These are phyloP conservation scores for Metschnikowia kofuensis DNA, from an alignment of 805 yeast genomes.

Conservation along the genomic window DNA sequence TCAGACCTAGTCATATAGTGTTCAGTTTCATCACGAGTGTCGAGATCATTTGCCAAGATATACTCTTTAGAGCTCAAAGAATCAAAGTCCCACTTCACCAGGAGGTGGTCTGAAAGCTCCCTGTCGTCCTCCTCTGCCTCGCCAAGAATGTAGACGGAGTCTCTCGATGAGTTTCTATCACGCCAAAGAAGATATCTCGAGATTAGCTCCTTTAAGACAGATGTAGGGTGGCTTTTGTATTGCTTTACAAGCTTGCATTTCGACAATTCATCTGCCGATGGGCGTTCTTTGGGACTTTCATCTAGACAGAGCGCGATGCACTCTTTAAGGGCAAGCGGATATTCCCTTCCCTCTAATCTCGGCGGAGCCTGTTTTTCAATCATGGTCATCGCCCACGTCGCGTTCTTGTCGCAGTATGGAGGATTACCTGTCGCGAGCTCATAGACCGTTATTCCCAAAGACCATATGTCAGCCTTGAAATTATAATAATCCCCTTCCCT, in stretches of 20 bases:
- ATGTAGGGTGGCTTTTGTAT: conserved; percentile 58
- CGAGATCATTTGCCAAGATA: conserved; percentile 66
- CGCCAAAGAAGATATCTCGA: conserved; percentile 73
- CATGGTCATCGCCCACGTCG: conserved; percentile 89
- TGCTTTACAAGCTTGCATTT: conserved; percentile 69
- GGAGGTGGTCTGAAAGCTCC: conserved; percentile 24
- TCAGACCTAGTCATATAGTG: conserved; percentile 27
- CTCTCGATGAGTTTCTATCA: conserved; percentile 57
- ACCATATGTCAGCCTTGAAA: conserved; percentile 95
- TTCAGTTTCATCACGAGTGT: conserved; percentile 26
- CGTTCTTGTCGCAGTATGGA: conserved; percentile 94
- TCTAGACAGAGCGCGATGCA: conserved; percentile 88
- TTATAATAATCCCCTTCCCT: conserved; percentile 87
- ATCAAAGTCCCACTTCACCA: conserved; percentile 87
- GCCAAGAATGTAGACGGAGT: conserved; percentile 39
- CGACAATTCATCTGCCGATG: conserved; percentile 78
- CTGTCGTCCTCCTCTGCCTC: conserved; percentile 19
- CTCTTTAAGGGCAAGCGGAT: conserved; percentile 74
- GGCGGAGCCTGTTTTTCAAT: conserved; percentile 94
- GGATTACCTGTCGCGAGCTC: conserved; percentile 98
- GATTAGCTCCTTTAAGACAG: conserved; percentile 68
- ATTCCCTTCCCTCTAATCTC: conserved; percentile 85
- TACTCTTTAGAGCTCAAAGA: conserved; percentile 72
- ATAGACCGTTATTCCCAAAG: conserved; percentile 88
- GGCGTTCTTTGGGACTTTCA: conserved; percentile 87